Evolutionary conservation across 257 asterid genomes (phyloP).

Genomic region (Ilex aquifolium): DNA sequence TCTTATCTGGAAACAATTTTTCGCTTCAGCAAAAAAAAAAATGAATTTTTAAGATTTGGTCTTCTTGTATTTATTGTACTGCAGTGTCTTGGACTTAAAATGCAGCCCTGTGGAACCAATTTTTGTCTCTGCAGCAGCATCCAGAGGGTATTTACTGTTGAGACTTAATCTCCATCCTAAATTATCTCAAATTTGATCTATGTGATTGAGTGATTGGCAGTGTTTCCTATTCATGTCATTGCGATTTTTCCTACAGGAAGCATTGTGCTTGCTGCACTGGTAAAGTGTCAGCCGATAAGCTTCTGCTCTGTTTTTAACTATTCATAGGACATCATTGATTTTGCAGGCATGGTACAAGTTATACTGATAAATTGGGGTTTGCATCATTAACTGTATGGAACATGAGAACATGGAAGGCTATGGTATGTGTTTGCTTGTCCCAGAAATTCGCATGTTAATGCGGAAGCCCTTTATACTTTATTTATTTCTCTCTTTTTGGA

Average conservation of each 20-base stretch:
- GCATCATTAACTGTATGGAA: constrained; percentile 97
- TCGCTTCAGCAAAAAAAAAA: background rate
- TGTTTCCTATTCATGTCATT: background rate
- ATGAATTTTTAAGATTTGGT: background rate
- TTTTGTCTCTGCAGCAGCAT: constrained; percentile 95
- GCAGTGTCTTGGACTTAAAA: constrained; percentile 92
- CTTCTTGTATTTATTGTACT: constrained; percentile 18
- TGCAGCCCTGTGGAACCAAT: constrained; percentile 99
- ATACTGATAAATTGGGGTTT: constrained; percentile 57
- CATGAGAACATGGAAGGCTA: constrained; percentile 95
- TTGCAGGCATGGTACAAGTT: constrained; percentile 61
- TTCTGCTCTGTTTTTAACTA: too few relatives aligned
- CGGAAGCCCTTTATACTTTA: constrained; percentile 8
- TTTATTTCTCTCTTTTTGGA: constrained; percentile 14
- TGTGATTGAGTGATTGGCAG: background rate
- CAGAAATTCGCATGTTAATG: constrained; percentile 17
- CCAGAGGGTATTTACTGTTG: constrained; percentile 52
- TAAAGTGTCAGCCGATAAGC: too few relatives aligned
- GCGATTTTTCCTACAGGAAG: background rate
- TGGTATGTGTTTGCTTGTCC: constrained; percentile 56
- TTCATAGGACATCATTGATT: constrained; percentile 1
- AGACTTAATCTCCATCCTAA: background rate
- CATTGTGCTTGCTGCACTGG: too few relatives aligned
- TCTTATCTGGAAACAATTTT: constrained; percentile 10
- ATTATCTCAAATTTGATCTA: too few relatives aligned